phyloP scores from a whole-genome alignment of 2,329 filamentous ascomycete species.

The Fusarium anthophilum region DNA sequence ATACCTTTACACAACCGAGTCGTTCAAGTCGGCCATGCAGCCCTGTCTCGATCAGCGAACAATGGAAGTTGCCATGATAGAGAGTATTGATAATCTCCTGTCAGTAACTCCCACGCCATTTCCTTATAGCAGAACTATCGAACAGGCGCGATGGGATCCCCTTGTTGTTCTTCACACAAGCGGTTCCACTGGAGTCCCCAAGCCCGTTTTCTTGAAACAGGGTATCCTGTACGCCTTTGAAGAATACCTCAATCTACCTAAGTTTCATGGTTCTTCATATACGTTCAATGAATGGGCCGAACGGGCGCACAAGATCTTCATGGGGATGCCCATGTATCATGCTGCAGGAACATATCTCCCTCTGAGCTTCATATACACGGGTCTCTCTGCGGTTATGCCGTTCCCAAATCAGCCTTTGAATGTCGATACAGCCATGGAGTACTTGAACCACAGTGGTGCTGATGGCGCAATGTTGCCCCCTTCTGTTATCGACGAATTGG shows the following conservation, averaged over 20 bases:
- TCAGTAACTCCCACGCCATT: neutral
- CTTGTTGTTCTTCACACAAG: slow-evolving; percentile 9
- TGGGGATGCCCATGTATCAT: slow-evolving; percentile 4
- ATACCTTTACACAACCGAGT: neutral
- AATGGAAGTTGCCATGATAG: neutral
- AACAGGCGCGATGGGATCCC: neutral
- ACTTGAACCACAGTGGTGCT: neutral
- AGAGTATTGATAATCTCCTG: neutral
- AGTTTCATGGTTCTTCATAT: neutral
- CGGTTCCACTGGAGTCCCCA: neutral
- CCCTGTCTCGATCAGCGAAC: neutral
- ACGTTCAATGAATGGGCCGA: neutral
- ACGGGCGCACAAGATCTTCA: neutral
- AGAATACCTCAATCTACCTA: fast-evolving
- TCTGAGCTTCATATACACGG: fast-evolving
- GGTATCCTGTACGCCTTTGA: neutral
- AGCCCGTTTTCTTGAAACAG: neutral
- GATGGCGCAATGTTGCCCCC: neutral
- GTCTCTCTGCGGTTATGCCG: neutral
- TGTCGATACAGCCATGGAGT: neutral
- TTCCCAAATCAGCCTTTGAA: neutral
- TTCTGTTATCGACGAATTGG: neutral
- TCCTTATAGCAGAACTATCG: neutral
- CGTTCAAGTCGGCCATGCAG: neutral
- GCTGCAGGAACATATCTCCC: neutral